phyloP scores from a whole-genome alignment of 768 basidiomycete genomes.

The Amyloporia xantha region DNA sequence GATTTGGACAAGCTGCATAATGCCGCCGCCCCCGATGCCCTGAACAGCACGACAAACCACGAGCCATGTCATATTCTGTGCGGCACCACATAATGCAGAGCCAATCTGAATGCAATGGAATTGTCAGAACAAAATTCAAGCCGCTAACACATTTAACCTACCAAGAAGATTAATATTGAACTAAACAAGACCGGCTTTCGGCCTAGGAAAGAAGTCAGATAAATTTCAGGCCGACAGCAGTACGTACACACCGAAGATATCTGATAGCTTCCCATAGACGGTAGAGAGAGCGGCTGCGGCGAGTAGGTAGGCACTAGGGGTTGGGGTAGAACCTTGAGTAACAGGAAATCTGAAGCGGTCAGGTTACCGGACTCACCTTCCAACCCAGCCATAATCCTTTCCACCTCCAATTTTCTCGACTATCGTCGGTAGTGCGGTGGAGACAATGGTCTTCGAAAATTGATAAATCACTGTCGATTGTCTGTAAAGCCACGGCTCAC shows the following conservation, averaged over 20 bases:
- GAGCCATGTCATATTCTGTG: constrained; percentile 73
- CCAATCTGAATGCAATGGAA: constrained; percentile 42
- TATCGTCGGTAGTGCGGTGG: constrained; percentile 46
- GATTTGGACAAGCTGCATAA: constrained; percentile 71
- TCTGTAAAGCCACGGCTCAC: constrained; percentile 14
- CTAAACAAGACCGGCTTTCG: constrained; percentile 68
- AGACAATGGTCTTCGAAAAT: constrained; percentile 33
- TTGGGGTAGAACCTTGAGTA: not conserved
- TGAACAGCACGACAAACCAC: constrained; percentile 73
- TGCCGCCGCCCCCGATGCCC: constrained; percentile 79
- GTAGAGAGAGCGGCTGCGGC: constrained; percentile 62
- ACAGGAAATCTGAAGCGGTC: not conserved
- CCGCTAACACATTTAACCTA: constrained; percentile 22
- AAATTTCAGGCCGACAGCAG: too few relatives aligned
- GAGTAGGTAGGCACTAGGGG: constrained; percentile 63
- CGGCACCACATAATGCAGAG: constrained; percentile 76
- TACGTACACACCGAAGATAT: constrained; percentile 37
- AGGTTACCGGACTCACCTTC: constrained; percentile 27
- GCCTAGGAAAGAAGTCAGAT: constrained; percentile 26
- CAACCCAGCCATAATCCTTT: constrained; percentile 44
- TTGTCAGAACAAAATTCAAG: not conserved
- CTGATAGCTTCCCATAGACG: constrained; percentile 73
- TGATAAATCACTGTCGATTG: not conserved
- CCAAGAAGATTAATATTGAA: constrained; percentile 62
- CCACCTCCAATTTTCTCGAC: constrained; percentile 38